A percentile compares a stretch with the other conserved stretches of the same genome.
phyloP scores from a whole-genome alignment of 208 protist species.

The Acanthamoeba sp. region DNA sequence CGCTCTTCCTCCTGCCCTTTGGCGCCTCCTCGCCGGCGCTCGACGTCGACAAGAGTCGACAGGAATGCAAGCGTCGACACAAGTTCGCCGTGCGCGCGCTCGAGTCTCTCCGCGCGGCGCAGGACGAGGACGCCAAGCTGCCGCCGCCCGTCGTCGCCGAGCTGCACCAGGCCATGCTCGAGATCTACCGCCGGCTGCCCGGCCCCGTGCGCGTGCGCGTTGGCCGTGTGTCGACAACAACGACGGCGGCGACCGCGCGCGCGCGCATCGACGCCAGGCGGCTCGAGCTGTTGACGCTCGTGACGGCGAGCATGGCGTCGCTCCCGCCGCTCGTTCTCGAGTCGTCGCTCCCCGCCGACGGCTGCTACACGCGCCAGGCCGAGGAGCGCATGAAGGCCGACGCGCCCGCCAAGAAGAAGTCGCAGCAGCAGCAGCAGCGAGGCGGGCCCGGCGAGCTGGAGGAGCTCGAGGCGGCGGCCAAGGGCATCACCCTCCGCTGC shows the following conservation, averaged over 20 bases:
- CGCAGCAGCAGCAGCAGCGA: background rate
- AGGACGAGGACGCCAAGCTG: background rate
- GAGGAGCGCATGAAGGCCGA: background rate
- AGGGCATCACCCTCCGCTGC: slow-evolving; percentile 25
- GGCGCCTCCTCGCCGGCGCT: background rate
- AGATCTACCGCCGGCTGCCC: background rate
- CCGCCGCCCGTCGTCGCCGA: background rate
- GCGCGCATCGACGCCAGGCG: background rate
- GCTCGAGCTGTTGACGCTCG: slow-evolving; percentile 8
- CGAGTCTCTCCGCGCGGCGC: background rate
- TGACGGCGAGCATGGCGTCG: background rate
- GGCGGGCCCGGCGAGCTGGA: background rate
- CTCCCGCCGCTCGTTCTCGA: slow-evolving; percentile 9
- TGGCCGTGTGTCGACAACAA: background rate
- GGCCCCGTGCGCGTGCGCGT: background rate
- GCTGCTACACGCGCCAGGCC: slow-evolving; percentile 6
- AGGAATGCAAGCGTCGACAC: background rate
- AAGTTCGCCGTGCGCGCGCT: background rate
- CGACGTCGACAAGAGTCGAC: background rate
- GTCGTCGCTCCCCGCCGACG: slow-evolving; percentile 21
- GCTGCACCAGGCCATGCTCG: background rate
- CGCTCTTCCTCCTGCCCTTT: slow-evolving; percentile 39
- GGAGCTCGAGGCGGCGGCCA: slow-evolving; percentile 33
- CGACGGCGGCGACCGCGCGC: background rate
- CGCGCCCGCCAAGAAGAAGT: background rate